Evolutionary conservation across 2,329 filamentous ascomycete species (phyloP).

Genomic region (Penicillium thymicola): DNA sequence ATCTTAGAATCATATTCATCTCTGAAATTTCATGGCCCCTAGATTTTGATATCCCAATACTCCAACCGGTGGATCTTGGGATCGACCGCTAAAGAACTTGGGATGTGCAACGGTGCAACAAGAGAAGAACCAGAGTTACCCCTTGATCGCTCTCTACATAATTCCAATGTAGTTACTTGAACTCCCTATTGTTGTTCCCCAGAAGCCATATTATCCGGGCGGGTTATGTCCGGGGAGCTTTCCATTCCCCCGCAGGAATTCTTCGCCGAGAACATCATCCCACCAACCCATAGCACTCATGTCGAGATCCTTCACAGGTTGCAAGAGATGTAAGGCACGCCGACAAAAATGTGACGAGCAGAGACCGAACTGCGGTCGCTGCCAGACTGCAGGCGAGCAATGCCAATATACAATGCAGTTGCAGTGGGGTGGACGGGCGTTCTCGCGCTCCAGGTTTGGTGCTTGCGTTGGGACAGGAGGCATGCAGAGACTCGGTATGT

Average conservation of each 20-base stretch:
- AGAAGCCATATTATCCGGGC: constrained; percentile 12
- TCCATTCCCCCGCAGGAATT: constrained; percentile 24
- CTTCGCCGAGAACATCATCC: constrained; percentile 9
- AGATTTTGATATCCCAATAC: not conserved
- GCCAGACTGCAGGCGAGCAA: constrained; percentile 35
- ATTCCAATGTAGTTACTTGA: not conserved
- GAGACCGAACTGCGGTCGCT: constrained; percentile 41
- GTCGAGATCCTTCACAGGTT: constrained; percentile 45
- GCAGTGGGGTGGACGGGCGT: constrained; percentile 44
- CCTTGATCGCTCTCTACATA: not conserved
- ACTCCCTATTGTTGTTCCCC: not conserved
- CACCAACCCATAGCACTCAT: constrained; percentile 23
- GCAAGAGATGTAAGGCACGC: constrained; percentile 44
- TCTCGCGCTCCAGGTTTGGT: constrained; percentile 40
- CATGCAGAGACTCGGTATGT: constrained; percentile 37
- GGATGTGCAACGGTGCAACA: not conserved
- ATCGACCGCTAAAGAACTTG: constrained; percentile 22
- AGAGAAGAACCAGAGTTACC: not conserved
- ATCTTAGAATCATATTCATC: constrained; percentile 1
- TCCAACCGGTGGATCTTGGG: constrained; percentile 18
- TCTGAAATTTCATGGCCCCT: not conserved
- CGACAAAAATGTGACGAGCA: constrained; percentile 48
- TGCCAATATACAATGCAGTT: constrained; percentile 44
- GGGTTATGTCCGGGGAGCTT: constrained; percentile 7
- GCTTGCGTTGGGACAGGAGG: constrained; percentile 34